Base-by-base conservation (phyloP, 257 asterid genomes). In the Paraleonurus japonicus region DNA sequence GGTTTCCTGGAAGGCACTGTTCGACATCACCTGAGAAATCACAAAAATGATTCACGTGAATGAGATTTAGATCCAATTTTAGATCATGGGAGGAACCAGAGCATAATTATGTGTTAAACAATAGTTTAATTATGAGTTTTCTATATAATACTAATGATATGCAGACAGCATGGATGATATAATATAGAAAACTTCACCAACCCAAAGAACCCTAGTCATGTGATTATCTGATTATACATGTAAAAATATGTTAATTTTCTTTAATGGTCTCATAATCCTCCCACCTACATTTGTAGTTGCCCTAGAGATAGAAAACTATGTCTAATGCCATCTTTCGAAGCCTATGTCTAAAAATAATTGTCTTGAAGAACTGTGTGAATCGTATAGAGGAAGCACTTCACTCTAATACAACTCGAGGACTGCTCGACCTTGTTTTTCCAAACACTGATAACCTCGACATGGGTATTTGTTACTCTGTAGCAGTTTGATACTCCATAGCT, bases 21-120 rank as follows among this genome's bases (percentile, higher is more conserved):
- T 13, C 37, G 15, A 16, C 37, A 13, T 43, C 39, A 69, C 74
- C 74, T 69, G 65, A 69, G 27, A 54, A 54, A 53, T 32, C 73
- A 50, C 33, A 10, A 19, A 17, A 65, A 45, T 0, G 43, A 26
- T 7, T 30, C 61, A 48, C 61, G 48, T 67, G 61, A 19, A 24
- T 3, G 19, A 13, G 54, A 53, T 26, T 69, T 54, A 69, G 73
- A 69, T 69, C 73, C 73, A 17, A 69, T 69, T 65, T 69, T 53
- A 35, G 17, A 32, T 17, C 62, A 50, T n/a, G 8, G 43, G 50
- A 24, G 43, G 70, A 53, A 65, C 24, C 59, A 17, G 22, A 50
- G 30, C 30, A 67, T 17, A 5, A 67, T 47, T 9, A 45, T 16
- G 37, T 9, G n/a, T 3, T 41, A 20, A 39, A 8, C 7, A 47